Evolutionary conservation across 768 basidiomycete species (phyloP).

Genomic region (Russula foetens): DNA sequence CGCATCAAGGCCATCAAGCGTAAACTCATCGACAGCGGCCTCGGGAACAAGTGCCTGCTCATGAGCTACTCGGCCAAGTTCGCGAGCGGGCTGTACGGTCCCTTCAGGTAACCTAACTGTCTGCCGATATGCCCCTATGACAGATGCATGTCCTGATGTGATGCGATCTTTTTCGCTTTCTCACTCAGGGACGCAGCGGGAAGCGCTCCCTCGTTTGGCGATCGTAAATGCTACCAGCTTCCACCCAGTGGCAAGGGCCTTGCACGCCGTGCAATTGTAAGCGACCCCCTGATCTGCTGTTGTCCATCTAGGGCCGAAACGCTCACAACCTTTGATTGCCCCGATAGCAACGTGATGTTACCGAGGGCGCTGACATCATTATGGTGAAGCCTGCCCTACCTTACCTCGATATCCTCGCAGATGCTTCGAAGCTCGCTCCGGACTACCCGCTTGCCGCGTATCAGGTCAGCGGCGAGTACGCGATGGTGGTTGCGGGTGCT

Average conservation of each 20-base stretch:
- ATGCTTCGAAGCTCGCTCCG: conserved; percentile 70
- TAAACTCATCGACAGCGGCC: conserved; percentile 71
- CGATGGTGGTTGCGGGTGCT: conserved; percentile 95
- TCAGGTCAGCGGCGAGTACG: conserved; percentile 95
- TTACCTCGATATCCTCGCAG: conserved; percentile 93
- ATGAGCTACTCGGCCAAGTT: conserved; percentile 99
- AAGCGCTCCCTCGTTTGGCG: conserved; percentile 87
- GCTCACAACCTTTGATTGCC: neutral
- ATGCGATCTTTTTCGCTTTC: neutral
- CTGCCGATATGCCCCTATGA: neutral
- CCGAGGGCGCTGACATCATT: conserved; percentile 94
- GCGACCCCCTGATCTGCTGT: conserved; percentile 26
- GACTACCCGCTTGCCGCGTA: conserved; percentile 95
- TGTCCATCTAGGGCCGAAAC: neutral
- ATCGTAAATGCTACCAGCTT: conserved; percentile 97
- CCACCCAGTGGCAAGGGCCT: conserved; percentile 84
- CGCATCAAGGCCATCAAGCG: conserved; percentile 85
- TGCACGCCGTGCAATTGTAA: conserved; percentile 85
- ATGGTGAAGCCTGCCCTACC: conserved; percentile 98
- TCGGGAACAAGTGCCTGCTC: conserved; percentile 81
- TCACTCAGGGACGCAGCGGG: conserved; percentile 88
- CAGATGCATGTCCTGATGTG: neutral
- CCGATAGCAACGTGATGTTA: conserved; percentile 70
- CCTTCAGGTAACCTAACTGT: conserved; percentile 62
- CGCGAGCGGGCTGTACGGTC: conserved; percentile 90